Conservation (phyloP, 371 early-diverging fungal species). For the Haplosporangium sp. region DNA sequence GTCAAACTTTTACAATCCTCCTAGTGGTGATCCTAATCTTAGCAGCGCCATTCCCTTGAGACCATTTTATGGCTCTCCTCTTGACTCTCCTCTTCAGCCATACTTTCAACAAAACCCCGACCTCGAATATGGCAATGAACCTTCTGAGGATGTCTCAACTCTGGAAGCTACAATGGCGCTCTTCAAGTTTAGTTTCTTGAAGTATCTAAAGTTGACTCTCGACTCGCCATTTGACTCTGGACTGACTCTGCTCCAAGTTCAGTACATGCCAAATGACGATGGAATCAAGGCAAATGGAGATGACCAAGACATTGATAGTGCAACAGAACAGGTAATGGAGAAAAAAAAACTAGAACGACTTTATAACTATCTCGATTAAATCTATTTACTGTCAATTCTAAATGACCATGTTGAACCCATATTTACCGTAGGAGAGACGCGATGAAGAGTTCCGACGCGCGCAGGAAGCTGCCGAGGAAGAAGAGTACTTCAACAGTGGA, state of each 20-base stretch:
- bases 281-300: constrained; percentile 40
- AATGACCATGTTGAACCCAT: background rate
- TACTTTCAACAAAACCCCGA: constrained; percentile 25
- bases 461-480: constrained; percentile 41
- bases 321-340: constrained; percentile 44
- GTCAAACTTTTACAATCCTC: constrained; percentile 41
- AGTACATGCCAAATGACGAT: constrained; percentile 75
- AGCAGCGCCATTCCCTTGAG: constrained; percentile 48
- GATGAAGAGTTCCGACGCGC: constrained; percentile 51
- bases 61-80: constrained; percentile 40
- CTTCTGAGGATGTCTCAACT: constrained; percentile 16
- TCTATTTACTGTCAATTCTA: background rate
- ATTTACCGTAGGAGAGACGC: constrained; percentile 26
- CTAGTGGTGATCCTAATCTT: constrained; percentile 43
- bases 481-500: constrained; percentile 34
- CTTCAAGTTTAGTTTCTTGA: constrained; percentile 70
- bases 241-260: constrained; percentile 84
- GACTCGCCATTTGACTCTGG: constrained; percentile 82
- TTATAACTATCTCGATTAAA: too few species aligned
- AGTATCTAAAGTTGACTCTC: constrained; percentile 73
- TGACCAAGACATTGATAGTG: constrained; percentile 21
- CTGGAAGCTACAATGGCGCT: constrained; percentile 56
- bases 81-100: constrained; percentile 35
- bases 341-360: background rate
- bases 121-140: constrained; percentile 25